A percentile compares a stretch with the other conserved stretches of the same genome.
Conservation (phyloP, 2,329 filamentous ascomycete genomes). For the Septoria linicola region DNA sequence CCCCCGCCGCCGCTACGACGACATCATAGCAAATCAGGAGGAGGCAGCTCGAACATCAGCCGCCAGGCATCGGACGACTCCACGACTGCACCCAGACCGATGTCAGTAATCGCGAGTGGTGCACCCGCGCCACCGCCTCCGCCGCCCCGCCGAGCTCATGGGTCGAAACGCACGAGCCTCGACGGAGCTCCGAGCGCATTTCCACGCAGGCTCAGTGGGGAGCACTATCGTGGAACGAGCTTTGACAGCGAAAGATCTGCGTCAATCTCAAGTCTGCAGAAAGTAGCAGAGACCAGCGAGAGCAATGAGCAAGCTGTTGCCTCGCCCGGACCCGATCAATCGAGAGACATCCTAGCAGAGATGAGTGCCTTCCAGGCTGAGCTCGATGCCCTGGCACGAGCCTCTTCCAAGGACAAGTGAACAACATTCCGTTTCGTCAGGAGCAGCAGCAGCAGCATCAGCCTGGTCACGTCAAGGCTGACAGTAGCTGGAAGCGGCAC, state of each 20-base stretch:
- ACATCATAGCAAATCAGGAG: constrained; percentile 26
- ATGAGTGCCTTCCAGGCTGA: constrained; percentile 36
- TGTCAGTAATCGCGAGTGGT: constrained; percentile 6
- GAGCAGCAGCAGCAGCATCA: too few relatives aligned
- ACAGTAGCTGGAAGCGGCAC: too few relatives aligned
- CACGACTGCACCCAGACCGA: constrained; percentile 12
- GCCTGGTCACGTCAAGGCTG: too few relatives aligned
- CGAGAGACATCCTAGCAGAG: constrained; percentile 34
- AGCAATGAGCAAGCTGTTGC: constrained; percentile 13
- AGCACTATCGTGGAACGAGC: constrained; percentile 26
- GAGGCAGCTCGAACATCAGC: constrained; percentile 19
- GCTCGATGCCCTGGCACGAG: constrained; percentile 32
- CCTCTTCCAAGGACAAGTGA: constrained; percentile 9
- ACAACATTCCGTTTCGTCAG: too few relatives aligned
- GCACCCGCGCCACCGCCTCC: constrained; percentile 31
- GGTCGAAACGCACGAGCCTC: constrained; percentile 29
- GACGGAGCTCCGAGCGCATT: constrained; percentile 24
- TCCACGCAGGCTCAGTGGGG: constrained; percentile 17
- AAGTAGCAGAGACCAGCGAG: constrained; percentile 22
- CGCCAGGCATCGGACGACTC: constrained; percentile 25
- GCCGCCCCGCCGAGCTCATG: constrained; percentile 31
- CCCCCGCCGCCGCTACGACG: constrained; percentile 32
- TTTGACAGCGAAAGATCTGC: constrained; percentile 30
- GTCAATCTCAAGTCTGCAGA: constrained; percentile 25
- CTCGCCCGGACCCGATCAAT: constrained; percentile 10